These are phyloP conservation scores for Gaultheria prostrata DNA, from an alignment of 148 eudicot species.

Conservation along the genomic window DNA sequence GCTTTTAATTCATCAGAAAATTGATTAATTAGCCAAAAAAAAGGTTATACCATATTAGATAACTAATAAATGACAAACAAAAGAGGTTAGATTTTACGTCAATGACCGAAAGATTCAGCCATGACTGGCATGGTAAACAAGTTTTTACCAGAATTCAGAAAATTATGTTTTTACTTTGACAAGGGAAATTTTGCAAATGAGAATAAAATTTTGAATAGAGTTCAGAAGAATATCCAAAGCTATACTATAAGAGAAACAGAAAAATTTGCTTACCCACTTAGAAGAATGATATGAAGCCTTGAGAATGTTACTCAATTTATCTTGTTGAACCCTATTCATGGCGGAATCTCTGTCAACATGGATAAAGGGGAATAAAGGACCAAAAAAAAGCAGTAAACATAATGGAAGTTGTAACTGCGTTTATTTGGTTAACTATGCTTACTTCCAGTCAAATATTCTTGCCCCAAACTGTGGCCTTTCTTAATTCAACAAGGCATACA, in stretches of 20 bases:
- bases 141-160: not conserved
- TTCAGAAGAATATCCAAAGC: not conserved
- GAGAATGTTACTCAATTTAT: slow-evolving; percentile 12
- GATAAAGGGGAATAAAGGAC: no score
- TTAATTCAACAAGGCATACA: not conserved
- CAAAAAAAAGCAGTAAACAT: not conserved
- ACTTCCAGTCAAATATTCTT: not conserved
- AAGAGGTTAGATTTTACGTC: not conserved
- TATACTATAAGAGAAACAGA: not conserved
- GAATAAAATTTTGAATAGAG: not conserved
- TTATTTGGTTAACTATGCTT: not conserved
- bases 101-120: not conserved
- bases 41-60: not conserved
- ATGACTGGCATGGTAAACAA: not conserved
- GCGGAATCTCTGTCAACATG: slow-evolving; percentile 21
- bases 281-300: slow-evolving; percentile 17
- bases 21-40: not conserved
- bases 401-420: not conserved
- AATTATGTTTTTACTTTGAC: not conserved
- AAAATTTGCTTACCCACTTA: slow-evolving; percentile 25
- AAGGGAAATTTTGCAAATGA: not conserved
- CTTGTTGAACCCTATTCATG: slow-evolving; percentile 13
- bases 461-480: not conserved
- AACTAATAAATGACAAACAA: not conserved
- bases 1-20: not conserved